A percentile compares a stretch with the other conserved stretches of the same genome.
These are phyloP conservation scores for Pythium brassicae DNA, from an alignment of 352 stramenopile genomes.

Conservation along the genomic window DNA sequence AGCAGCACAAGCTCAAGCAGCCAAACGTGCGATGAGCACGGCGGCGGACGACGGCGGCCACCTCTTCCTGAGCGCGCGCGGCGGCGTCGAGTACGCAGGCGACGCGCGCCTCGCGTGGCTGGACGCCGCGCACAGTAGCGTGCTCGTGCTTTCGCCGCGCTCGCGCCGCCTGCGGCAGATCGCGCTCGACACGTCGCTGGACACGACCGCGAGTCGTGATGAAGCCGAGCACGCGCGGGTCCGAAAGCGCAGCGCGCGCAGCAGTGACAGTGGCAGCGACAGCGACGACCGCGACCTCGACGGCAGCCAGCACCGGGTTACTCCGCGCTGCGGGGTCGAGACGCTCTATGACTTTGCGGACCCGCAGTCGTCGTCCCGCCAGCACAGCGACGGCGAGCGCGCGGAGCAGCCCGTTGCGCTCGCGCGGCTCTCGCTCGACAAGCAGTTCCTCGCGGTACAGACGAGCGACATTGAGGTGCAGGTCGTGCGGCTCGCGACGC, in stretches of 20 bases:
- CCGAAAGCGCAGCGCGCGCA: not conserved
- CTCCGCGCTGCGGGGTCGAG: conserved; percentile 7
- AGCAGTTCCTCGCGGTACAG: conserved; percentile 68
- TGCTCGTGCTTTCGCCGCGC: conserved; percentile 39
- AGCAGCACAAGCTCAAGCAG: not conserved
- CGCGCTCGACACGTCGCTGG: conserved; percentile 27
- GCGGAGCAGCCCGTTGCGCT: conserved; percentile 21
- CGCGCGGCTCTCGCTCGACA: conserved; percentile 56
- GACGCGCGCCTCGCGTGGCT: conserved; percentile 38
- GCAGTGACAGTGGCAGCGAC: not conserved
- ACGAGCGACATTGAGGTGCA: conserved; percentile 83
- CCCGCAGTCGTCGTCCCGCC: not conserved
- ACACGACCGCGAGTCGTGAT: not conserved
- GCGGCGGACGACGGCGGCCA: conserved; percentile 62
- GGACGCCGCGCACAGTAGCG: conserved; percentile 46
- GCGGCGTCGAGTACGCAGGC: conserved; percentile 36
- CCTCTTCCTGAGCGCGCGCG: conserved; percentile 46
- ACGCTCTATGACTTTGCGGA: conserved; percentile 45
- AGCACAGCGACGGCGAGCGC: not conserved
- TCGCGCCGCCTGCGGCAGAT: conserved; percentile 37
- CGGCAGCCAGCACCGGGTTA: not conserved
- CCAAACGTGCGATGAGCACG: conserved; percentile 13
- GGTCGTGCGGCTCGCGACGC: conserved; percentile 40
- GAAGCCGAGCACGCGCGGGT: no score
- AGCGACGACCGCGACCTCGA: conserved; percentile 5